Base-by-base conservation (phyloP, 345 rosid species). In the Excoecaria agallocha region DNA sequence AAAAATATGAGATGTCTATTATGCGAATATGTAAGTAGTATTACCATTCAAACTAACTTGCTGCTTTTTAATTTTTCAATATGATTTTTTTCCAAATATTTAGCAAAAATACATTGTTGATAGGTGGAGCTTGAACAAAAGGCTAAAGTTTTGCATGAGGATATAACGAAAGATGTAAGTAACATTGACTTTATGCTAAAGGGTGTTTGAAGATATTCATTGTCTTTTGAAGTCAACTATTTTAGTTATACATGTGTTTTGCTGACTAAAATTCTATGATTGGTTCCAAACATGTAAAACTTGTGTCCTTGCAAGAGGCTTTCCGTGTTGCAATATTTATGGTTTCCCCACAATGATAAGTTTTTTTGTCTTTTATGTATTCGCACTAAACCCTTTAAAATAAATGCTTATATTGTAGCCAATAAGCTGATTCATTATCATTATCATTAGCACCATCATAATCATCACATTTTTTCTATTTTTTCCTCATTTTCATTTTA, bases 151-250 rank as follows among this genome's bases (percentile, higher is more conserved):
- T 65, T 79, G 60, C 82, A 74, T 62, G 82, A 67, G 70, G 71
- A 73, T 79, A 69, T 79, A 68, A 79, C 68, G 13, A 79, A 74
- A 73, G 70, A 74, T 74, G 82, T 74, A 70, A 25, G 82, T 56
- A n/a, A 46, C 4, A 9, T n/a, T 15, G 15, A 62, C 15, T 19
- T 22, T 35, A 55, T 52, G 50, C 4, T 5, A 8, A 10, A 43
- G 41, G 3, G 24, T 56, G 38, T 62, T 72, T 62, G 75, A 60
- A 25, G 19, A 30, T 25, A 55, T 6, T 55, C 22, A 17, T 30
- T 30, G 30, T 30, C 30, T 30, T 30, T 30, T 30, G 30, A 30
- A 30, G 30, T 30, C 1, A 30, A 30, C 30, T 30, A 1, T 30
- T 30, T 30, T 30, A 30, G 30, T 30, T 30, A 30, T 30, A 30